phyloP scores from a whole-genome alignment of 2,329 filamentous ascomycete species.

The Colletotrichum plurivorum region DNA sequence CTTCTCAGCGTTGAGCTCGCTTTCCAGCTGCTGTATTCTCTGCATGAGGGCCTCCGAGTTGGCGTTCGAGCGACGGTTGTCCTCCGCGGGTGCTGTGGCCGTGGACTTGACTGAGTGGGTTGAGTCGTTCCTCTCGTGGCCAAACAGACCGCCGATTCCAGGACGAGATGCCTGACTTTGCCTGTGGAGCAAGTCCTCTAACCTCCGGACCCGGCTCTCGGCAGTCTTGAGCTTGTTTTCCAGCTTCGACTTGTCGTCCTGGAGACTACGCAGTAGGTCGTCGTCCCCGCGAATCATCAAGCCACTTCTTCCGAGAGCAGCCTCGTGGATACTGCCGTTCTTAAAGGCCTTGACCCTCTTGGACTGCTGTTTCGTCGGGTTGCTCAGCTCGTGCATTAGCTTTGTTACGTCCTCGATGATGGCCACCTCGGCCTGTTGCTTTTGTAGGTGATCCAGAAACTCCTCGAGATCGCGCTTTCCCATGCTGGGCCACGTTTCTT shows the following conservation, averaged over 20 bases:
- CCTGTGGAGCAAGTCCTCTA: conserved; percentile 93
- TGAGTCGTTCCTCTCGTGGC: conserved; percentile 65
- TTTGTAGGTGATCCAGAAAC: conserved; percentile 77
- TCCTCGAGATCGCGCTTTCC: conserved; percentile 82
- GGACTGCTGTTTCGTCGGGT: conserved; percentile 87
- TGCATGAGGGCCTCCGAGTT: conserved; percentile 61
- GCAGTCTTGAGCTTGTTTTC: conserved; percentile 85
- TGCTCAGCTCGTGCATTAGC: conserved; percentile 83
- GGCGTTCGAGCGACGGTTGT: conserved; percentile 63
- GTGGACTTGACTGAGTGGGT: conserved; percentile 63
- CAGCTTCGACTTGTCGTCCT: conserved; percentile 83
- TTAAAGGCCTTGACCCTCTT: conserved; percentile 95
- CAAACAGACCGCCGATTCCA: conserved; percentile 68
- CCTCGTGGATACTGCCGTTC: conserved; percentile 94
- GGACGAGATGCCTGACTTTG: conserved; percentile 75
- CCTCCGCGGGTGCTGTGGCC: conserved; percentile 54
- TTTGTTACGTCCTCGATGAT: conserved; percentile 81
- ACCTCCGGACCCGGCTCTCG: conserved; percentile 88
- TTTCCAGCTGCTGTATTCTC: conserved; percentile 76
- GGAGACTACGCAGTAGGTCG: conserved; percentile 82
- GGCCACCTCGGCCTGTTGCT: conserved; percentile 74
- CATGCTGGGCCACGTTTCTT: conserved; percentile 84
- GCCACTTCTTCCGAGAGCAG: conserved; percentile 87
- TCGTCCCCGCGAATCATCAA: conserved; percentile 90
- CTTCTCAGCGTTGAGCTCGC: conserved; percentile 81